Percentiles rank a stretch among this genome's conserved stretches.
Evolutionary conservation across 805 yeast species (phyloP).

Genomic region (Blastobotrys robertii): DNA sequence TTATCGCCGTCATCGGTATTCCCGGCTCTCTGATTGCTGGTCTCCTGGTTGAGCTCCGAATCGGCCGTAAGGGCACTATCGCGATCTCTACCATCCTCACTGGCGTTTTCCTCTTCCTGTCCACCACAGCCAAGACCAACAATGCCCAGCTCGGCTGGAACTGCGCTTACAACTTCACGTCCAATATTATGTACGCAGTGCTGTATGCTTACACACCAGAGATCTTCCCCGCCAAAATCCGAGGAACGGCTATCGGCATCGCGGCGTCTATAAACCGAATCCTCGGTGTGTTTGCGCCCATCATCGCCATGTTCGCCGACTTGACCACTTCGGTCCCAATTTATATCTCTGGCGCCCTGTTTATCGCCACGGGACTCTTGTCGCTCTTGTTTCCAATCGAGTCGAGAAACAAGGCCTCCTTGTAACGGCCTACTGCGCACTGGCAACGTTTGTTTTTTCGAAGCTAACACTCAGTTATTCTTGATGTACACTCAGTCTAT

Average conservation of each 20-base stretch:
- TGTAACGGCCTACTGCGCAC: too few species aligned
- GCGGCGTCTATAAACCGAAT: slow-evolving; percentile 35
- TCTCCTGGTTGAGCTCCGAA: slow-evolving; percentile 8
- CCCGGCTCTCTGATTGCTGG: slow-evolving; percentile 44
- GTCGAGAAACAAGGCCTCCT: slow-evolving; percentile 24
- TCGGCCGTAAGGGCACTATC: slow-evolving; percentile 12
- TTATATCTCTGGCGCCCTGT: slow-evolving; percentile 35
- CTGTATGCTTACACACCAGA: slow-evolving; percentile 39
- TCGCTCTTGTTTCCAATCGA: slow-evolving; percentile 39
- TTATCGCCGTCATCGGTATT: slow-evolving; percentile 36
- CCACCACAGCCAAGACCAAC: slow-evolving; percentile 11
- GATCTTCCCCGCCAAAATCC: slow-evolving; percentile 26
- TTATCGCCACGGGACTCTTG: slow-evolving; percentile 33
- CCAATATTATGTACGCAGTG: slow-evolving; percentile 28
- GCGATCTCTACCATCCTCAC: slow-evolving; percentile 11
- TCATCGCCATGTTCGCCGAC: slow-evolving; percentile 35
- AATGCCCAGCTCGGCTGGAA: slow-evolving; percentile 11
- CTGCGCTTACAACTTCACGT: slow-evolving; percentile 11
- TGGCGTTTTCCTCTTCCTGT: slow-evolving; percentile 10
- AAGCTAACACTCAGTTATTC: too few species aligned
- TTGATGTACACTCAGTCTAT: too few species aligned
- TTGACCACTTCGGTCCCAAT: slow-evolving; percentile 37
- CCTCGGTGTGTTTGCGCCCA: slow-evolving; percentile 37
- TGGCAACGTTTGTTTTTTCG: too few species aligned
- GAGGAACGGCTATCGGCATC: slow-evolving; percentile 36